A percentile compares a stretch with the other conserved stretches of the same genome.
Evolutionary conservation across 2,329 filamentous ascomycete genomes (phyloP).

Genomic region (Colletotrichum filicis): DNA sequence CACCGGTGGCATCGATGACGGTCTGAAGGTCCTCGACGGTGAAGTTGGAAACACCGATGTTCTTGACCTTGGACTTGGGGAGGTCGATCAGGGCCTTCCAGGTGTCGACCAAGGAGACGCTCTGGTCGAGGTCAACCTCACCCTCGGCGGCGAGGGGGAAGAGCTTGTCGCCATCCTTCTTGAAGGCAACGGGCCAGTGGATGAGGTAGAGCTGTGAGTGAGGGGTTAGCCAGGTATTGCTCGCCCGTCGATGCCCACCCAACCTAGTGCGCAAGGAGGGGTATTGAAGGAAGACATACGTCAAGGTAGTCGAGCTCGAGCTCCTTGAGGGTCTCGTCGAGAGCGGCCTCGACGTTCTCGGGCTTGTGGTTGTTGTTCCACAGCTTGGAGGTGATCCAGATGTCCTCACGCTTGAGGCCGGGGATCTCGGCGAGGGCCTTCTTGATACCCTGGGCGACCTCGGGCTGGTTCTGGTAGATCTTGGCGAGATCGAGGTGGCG

Average conservation of each 20-base stretch:
- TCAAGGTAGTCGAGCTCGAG: slow-evolving; percentile 69
- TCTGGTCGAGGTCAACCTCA: slow-evolving; percentile 55
- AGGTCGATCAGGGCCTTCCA: slow-evolving; percentile 66
- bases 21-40: slow-evolving; percentile 64
- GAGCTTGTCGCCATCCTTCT: slow-evolving; percentile 47
- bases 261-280: no score
- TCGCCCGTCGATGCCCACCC: no score
- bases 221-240: not conserved
- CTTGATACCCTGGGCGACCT: slow-evolving; percentile 67
- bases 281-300: slow-evolving; percentile 41
- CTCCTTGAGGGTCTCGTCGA: slow-evolving; percentile 66
- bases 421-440: slow-evolving; percentile 56
- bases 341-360: slow-evolving; percentile 65
- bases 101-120: slow-evolving; percentile 53
- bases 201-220: slow-evolving; percentile 64
- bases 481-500: slow-evolving; percentile 67
- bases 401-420: slow-evolving; percentile 66
- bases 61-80: slow-evolving; percentile 69
- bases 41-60: slow-evolving; percentile 81
- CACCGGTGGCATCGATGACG: slow-evolving; percentile 67
- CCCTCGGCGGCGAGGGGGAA: slow-evolving; percentile 54
- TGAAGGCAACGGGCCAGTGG: slow-evolving; percentile 69
- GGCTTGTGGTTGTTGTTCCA: slow-evolving; percentile 73
- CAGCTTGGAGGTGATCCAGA: slow-evolving; percentile 76
- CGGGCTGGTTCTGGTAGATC: slow-evolving; percentile 73